Conservation (phyloP, 2,329 filamentous ascomycete species). For the Paraphaeosphaeria minitans region DNA sequence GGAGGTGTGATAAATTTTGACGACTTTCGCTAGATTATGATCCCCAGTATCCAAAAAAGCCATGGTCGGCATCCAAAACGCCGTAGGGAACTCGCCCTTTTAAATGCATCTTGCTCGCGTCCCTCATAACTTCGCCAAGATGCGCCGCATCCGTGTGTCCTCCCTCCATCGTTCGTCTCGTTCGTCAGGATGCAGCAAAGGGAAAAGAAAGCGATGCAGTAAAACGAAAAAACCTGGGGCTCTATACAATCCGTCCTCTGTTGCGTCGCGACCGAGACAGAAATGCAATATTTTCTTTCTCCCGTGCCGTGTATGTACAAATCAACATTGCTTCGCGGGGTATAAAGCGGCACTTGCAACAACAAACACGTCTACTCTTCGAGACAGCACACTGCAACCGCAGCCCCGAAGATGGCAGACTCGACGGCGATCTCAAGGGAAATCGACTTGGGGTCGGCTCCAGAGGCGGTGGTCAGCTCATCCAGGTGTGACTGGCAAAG, state of each 20-base stretch:
- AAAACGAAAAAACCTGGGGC: neutral
- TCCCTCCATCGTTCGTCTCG: slow-evolving; percentile 14
- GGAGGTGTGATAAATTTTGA: slow-evolving; percentile 7
- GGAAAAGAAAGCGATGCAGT: neutral
- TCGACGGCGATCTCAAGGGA: slow-evolving; percentile 72
- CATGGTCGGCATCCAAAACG: slow-evolving; percentile 8
- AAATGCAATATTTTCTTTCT: no score
- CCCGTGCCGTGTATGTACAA: slow-evolving; percentile 12
- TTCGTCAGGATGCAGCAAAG: slow-evolving; percentile 2
- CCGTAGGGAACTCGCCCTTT: slow-evolving; percentile 16
- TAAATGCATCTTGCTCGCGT: slow-evolving; percentile 12
- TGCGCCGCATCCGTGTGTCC: neutral
- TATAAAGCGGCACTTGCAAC: slow-evolving; percentile 12
- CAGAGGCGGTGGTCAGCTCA: slow-evolving; percentile 55
- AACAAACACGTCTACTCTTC: slow-evolving; percentile 29
- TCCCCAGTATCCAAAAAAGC: slow-evolving; percentile 5
- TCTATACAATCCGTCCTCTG: slow-evolving; percentile 12
- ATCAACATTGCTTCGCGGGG: slow-evolving; percentile 13
- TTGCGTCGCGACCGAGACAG: slow-evolving; percentile 8
- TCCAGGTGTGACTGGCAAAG: slow-evolving; percentile 69
- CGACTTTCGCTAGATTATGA: slow-evolving; percentile 5
- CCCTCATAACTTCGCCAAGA: neutral
- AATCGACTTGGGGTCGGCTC: slow-evolving; percentile 53
- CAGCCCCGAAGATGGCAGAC: slow-evolving; percentile 76
- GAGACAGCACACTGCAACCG: slow-evolving; percentile 62